Percentiles rank a stretch among this genome's conserved stretches.
phyloP scores from a whole-genome alignment of 805 yeast species.

The Millerago galiae region DNA sequence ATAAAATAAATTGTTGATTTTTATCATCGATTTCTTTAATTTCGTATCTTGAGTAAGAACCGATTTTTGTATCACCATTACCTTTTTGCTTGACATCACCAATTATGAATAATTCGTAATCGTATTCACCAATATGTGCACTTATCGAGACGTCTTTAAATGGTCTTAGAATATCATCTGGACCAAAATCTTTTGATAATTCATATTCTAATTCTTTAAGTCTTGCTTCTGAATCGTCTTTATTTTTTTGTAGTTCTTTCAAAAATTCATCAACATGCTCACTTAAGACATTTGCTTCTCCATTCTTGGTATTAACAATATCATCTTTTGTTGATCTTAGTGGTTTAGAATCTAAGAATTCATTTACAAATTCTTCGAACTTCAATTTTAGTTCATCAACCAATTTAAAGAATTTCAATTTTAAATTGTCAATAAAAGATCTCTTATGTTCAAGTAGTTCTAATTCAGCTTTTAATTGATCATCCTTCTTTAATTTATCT shows the following conservation, averaged over 20 bases:
- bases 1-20: slow-evolving; percentile 28
- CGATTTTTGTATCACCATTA: slow-evolving; percentile 44
- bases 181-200: slow-evolving; percentile 41
- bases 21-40: slow-evolving; percentile 26
- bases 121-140: slow-evolving; percentile 59
- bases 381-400: background rate
- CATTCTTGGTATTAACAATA: slow-evolving; percentile 2
- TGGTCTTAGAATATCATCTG: slow-evolving; percentile 58
- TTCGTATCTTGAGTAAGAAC: slow-evolving; percentile 28
- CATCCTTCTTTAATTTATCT: background rate
- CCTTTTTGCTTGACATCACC: slow-evolving; percentile 53
- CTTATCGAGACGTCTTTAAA: slow-evolving; percentile 42
- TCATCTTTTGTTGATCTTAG: slow-evolving; percentile 6
- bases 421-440: background rate
- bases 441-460: background rate
- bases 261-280: slow-evolving; percentile 4
- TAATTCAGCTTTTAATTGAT: background rate
- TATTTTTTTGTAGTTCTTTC: slow-evolving; percentile 10
- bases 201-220: slow-evolving; percentile 8
- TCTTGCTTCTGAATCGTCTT: slow-evolving; percentile 15
- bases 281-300: background rate
- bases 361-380: slow-evolving; percentile 2
- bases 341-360: slow-evolving; percentile 17
- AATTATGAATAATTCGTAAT: slow-evolving; percentile 54
- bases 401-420: background rate